These are phyloP conservation scores for Aspergillus leporis DNA, from an alignment of 495 filamentous ascomycete species.

Conservation along the genomic window DNA sequence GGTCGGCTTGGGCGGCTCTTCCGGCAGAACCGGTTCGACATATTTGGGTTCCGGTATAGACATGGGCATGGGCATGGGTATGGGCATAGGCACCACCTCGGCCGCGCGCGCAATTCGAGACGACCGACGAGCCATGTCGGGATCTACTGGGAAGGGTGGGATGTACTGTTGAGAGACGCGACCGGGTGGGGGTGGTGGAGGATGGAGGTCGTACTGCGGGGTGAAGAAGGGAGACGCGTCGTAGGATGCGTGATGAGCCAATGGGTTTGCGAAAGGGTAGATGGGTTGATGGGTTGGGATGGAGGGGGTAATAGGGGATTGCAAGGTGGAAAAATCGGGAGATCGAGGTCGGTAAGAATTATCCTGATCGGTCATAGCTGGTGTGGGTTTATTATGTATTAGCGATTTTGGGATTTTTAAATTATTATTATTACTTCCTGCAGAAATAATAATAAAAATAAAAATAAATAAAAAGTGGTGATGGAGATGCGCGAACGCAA, in stretches of 20 bases:
- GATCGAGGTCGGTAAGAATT: slow-evolving; percentile 46
- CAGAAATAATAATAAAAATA: slow-evolving; percentile 1
- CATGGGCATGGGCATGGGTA: not conserved
- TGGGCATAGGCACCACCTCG: slow-evolving; percentile 26
- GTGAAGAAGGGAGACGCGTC: slow-evolving; percentile 43
- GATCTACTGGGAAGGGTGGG: slow-evolving; percentile 33
- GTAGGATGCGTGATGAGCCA: slow-evolving; percentile 46
- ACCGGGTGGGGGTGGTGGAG: slow-evolving; percentile 12
- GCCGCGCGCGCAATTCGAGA: slow-evolving; percentile 41
- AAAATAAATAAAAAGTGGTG: slow-evolving; percentile 1
- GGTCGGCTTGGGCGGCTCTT: slow-evolving; percentile 23
- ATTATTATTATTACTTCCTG: not conserved
- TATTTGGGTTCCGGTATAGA: slow-evolving; percentile 36
- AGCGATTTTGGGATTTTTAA: slow-evolving; percentile 2
- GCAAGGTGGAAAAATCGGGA: slow-evolving; percentile 49
- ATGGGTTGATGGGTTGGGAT: slow-evolving; percentile 30
- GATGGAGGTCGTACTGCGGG: slow-evolving; percentile 34
- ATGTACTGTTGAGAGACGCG: slow-evolving; percentile 37
- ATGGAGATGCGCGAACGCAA: slow-evolving; percentile 8
- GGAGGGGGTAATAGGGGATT: slow-evolving; percentile 35
- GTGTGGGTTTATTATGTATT: slow-evolving; percentile 14
- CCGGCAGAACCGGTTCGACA: slow-evolving; percentile 37
- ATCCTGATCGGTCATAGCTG: slow-evolving; percentile 46
- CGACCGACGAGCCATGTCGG: slow-evolving; percentile 49
- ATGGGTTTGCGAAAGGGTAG: slow-evolving; percentile 33